Evolutionary conservation across 441 rosid genomes (phyloP).

Genomic region (Raphanus hybrid): DNA sequence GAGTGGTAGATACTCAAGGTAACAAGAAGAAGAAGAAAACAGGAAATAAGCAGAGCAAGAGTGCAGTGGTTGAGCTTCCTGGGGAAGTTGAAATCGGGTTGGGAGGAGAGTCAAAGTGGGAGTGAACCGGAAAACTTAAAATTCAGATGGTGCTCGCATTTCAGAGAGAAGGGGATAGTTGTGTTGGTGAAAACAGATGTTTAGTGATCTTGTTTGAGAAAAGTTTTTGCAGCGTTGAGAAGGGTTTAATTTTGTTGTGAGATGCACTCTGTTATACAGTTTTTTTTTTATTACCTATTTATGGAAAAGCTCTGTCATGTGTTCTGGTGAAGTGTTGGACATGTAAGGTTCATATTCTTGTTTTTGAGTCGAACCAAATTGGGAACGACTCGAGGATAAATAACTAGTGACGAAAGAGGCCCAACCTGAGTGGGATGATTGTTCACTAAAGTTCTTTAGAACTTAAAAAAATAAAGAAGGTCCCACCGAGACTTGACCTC

Average conservation of each 20-base stretch:
- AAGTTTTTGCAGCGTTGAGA: constrained; percentile 12
- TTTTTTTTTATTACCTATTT: neutral
- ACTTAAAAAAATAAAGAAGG: neutral
- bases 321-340: neutral
- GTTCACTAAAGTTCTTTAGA: neutral
- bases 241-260: constrained; percentile 1
- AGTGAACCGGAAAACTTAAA: too few species aligned
- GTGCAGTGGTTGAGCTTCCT: constrained; percentile 41
- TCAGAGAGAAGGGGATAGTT: too few species aligned
- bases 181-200: neutral
- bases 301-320: neutral
- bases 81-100: constrained; percentile 62
- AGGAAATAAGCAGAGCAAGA: constrained; percentile 39
- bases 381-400: neutral
- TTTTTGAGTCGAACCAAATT: neutral
- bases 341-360: neutral
- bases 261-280: neutral
- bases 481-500: constrained; percentile 47
- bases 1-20: constrained; percentile 37
- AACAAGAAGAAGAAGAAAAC: constrained; percentile 46
- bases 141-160: too few species aligned
- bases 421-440: neutral
- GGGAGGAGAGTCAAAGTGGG: constrained; percentile 64
- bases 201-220: neutral
- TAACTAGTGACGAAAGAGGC: neutral